These are phyloP conservation scores for Fusarium compactum DNA, from an alignment of 2,329 filamentous ascomycete species.

Conservation along the genomic window DNA sequence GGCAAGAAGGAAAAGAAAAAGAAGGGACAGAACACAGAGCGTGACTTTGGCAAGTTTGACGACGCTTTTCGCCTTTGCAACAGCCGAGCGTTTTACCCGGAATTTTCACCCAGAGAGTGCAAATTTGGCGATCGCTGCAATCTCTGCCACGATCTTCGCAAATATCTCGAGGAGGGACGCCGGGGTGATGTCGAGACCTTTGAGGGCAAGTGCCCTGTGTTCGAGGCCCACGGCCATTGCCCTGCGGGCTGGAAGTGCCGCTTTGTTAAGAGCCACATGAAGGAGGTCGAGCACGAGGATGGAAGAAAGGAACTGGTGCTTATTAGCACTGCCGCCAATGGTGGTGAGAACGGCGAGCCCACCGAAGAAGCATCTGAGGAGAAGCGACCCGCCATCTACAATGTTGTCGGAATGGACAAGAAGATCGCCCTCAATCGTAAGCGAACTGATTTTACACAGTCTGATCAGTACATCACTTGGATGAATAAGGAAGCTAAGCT, in stretches of 20 bases:
- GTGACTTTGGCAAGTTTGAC: constrained; percentile 82
- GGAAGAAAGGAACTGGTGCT: constrained; percentile 86
- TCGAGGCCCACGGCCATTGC: constrained; percentile 80
- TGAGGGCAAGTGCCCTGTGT: constrained; percentile 84
- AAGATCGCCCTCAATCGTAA: constrained; percentile 83
- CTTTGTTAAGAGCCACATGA: constrained; percentile 87
- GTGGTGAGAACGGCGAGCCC: constrained; percentile 46
- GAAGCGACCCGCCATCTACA: constrained; percentile 76
- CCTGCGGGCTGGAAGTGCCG: constrained; percentile 93
- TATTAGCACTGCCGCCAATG: constrained; percentile 53
- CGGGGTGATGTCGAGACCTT: constrained; percentile 83
- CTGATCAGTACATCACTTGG: constrained; percentile 83
- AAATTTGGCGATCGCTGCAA: constrained; percentile 84
- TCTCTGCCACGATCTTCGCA: constrained; percentile 84
- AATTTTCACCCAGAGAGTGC: constrained; percentile 86
- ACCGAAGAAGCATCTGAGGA: constrained; percentile 60
- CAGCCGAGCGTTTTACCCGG: constrained; percentile 75
- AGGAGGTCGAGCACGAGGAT: constrained; percentile 81
- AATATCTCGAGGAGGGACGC: constrained; percentile 86
- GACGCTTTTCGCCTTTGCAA: constrained; percentile 84
- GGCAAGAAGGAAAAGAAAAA: constrained; percentile 61
- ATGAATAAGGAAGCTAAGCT: constrained; percentile 71
- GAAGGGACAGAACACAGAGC: constrained; percentile 80
- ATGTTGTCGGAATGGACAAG: constrained; percentile 75
- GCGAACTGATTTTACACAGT: constrained; percentile 75